These are phyloP conservation scores for Stagonosporopsis rhizophila DNA, from an alignment of 2,329 filamentous ascomycete species.

Conservation along the genomic window DNA sequence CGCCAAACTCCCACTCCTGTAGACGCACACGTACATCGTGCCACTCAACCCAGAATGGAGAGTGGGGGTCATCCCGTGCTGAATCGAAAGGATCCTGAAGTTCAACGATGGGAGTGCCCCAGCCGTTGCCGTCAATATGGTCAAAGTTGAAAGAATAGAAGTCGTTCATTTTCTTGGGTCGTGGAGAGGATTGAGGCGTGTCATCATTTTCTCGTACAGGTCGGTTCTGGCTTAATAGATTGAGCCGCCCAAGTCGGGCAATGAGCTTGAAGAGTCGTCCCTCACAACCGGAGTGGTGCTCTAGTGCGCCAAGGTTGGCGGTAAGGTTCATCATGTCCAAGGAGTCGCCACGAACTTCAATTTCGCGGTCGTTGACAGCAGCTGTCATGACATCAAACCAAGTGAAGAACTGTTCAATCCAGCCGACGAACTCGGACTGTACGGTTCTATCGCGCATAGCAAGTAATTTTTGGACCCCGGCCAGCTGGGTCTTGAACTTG, in stretches of 20 bases:
- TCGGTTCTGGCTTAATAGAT: conserved; percentile 77
- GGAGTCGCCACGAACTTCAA: conserved; percentile 72
- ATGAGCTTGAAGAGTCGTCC: conserved; percentile 86
- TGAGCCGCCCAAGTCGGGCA: conserved; percentile 81
- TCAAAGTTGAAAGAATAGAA: conserved; percentile 63
- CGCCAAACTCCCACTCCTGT: conserved; percentile 77
- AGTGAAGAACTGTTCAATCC: conserved; percentile 92
- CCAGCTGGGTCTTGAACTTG: conserved; percentile 92
- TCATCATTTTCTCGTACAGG: conserved; percentile 51
- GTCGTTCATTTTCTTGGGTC: conserved; percentile 50
- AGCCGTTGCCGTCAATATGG: conserved; percentile 73
- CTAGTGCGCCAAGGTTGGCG: conserved; percentile 73
- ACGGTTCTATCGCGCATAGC: conserved; percentile 72
- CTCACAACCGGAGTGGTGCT: conserved; percentile 89
- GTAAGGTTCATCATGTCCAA: conserved; percentile 70
- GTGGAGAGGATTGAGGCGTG: conserved; percentile 44
- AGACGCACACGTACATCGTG: conserved; percentile 77
- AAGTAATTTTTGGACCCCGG: conserved; percentile 89
- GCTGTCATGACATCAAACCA: conserved; percentile 95
- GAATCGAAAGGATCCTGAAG: conserved; percentile 50
- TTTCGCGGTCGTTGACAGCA: conserved; percentile 89
- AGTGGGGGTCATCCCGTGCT: conserved; percentile 61
- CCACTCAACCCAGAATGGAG: conserved; percentile 85
- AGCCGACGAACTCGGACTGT: conserved; percentile 72
- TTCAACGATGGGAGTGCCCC: conserved; percentile 64